phyloP scores from a whole-genome alignment of 2,329 filamentous ascomycete species.

The Penicillium sp. region DNA sequence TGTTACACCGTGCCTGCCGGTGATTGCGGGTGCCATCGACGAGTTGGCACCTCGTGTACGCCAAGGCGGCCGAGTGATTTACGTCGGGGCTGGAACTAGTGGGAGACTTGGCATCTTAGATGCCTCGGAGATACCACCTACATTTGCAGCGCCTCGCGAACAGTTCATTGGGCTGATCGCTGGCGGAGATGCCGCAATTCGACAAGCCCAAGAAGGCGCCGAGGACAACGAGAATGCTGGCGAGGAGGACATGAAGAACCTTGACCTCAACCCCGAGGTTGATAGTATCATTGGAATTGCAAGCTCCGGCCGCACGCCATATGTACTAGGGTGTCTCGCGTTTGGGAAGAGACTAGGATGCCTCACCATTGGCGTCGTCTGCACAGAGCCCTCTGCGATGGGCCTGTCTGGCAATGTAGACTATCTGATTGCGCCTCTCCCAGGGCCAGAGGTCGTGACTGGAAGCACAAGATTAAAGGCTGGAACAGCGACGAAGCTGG shows the following conservation, averaged over 20 bases:
- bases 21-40: conserved; percentile 42
- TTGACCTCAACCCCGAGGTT: conserved; percentile 33
- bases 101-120: conserved; percentile 49
- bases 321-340: conserved; percentile 44
- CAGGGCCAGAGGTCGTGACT: conserved; percentile 50
- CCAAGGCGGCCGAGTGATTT: conserved; percentile 41
- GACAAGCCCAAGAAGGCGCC: conserved; percentile 47
- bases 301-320: conserved; percentile 50
- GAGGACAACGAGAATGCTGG: conserved; percentile 43
- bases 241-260: conserved; percentile 33
- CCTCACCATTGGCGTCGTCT: conserved; percentile 45
- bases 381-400: conserved; percentile 42
- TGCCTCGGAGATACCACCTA: conserved; percentile 49
- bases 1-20: conserved; percentile 35
- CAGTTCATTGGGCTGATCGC: conserved; percentile 51
- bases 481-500: conserved; percentile 51
- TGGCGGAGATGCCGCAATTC: conserved; percentile 47
- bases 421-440: conserved; percentile 43
- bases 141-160: conserved; percentile 42
- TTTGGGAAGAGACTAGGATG: conserved; percentile 42
- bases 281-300: conserved; percentile 50
- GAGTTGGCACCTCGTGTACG: conserved; percentile 34
- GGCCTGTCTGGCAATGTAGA: conserved; percentile 31
- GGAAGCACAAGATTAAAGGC: conserved; percentile 54
- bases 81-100: conserved; percentile 52